These are phyloP conservation scores for Lactarius trivialis DNA, from an alignment of 768 basidiomycete genomes.

Conservation along the genomic window DNA sequence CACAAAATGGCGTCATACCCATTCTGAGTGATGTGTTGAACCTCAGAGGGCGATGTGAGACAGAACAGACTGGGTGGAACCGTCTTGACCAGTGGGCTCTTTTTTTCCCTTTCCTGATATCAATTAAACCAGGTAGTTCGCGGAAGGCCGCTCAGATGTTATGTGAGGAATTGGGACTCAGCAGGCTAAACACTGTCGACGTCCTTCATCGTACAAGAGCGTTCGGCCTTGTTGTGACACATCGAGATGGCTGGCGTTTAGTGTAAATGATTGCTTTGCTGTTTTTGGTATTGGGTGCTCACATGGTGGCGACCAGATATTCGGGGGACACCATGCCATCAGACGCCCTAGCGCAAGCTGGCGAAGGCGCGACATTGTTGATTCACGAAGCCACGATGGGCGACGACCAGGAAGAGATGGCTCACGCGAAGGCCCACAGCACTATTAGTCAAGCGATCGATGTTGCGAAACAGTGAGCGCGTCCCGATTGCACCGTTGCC, in stretches of 20 bases:
- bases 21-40: conserved; percentile 32
- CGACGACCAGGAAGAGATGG: conserved; percentile 73
- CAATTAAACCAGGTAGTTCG: conserved; percentile 13
- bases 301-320: conserved; percentile 50
- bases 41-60: background rate
- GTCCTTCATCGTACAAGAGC: conserved; percentile 22
- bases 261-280: conserved; percentile 7
- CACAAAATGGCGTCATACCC: conserved; percentile 39
- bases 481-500: background rate
- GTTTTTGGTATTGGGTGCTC: background rate
- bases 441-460: conserved; percentile 86
- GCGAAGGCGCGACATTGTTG: conserved; percentile 63
- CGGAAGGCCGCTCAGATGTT: conserved; percentile 16
- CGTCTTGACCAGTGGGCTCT: conserved; percentile 1
- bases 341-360: conserved; percentile 56
- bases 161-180: conserved; percentile 18
- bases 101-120: background rate
- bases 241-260: conserved; percentile 21
- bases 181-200: conserved; percentile 13
- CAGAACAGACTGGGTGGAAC: conserved; percentile 1
- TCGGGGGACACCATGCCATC: conserved; percentile 89
- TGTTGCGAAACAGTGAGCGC: conserved; percentile 58
- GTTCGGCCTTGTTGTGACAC: conserved; percentile 17
- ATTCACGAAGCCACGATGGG: conserved; percentile 95
- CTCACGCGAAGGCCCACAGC: conserved; percentile 73